These are phyloP conservation scores for Botrytis porri DNA, from an alignment of 2,329 filamentous ascomycete species.

Conservation along the genomic window DNA sequence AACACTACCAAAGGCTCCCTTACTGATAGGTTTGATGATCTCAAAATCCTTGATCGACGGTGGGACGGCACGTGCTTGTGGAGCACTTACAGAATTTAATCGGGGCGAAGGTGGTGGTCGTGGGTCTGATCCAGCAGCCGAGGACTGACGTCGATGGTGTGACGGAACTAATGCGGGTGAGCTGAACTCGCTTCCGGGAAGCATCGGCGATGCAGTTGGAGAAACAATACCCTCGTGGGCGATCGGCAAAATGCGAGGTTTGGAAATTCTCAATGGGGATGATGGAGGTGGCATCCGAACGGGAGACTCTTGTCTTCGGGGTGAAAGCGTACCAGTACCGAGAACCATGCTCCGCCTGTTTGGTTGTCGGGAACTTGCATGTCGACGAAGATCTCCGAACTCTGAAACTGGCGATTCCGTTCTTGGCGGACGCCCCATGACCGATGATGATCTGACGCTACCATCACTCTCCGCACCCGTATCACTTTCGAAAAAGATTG, in stretches of 20 bases:
- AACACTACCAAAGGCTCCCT: constrained; percentile 96
- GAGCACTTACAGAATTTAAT: constrained; percentile 69
- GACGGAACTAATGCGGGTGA: constrained; percentile 64
- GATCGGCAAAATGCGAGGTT: constrained; percentile 64
- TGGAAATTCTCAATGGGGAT: constrained; percentile 81
- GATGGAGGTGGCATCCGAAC: constrained; percentile 72
- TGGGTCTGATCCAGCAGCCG: constrained; percentile 72
- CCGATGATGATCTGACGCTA: constrained; percentile 77
- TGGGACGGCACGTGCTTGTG: constrained; percentile 83
- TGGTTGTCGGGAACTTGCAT: constrained; percentile 75
- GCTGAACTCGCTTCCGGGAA: constrained; percentile 77
- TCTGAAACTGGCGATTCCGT: constrained; percentile 92
- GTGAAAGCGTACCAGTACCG: constrained; percentile 68
- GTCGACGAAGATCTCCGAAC: constrained; percentile 69
- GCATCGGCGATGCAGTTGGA: constrained; percentile 84
- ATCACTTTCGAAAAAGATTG: constrained; percentile 81
- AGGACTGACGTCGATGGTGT: constrained; percentile 87
- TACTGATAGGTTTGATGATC: constrained; percentile 99
- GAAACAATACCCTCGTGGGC: constrained; percentile 69
- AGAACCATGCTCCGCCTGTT: constrained; percentile 86
- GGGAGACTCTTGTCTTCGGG: constrained; percentile 84
- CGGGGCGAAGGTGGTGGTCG: constrained; percentile 77
- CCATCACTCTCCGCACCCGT: constrained; percentile 69
- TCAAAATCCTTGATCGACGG: constrained; percentile 99
- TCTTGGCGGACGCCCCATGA: constrained; percentile 66